Evolutionary conservation across 441 rosid species (phyloP).

Genomic region (Populus hybrid): DNA sequence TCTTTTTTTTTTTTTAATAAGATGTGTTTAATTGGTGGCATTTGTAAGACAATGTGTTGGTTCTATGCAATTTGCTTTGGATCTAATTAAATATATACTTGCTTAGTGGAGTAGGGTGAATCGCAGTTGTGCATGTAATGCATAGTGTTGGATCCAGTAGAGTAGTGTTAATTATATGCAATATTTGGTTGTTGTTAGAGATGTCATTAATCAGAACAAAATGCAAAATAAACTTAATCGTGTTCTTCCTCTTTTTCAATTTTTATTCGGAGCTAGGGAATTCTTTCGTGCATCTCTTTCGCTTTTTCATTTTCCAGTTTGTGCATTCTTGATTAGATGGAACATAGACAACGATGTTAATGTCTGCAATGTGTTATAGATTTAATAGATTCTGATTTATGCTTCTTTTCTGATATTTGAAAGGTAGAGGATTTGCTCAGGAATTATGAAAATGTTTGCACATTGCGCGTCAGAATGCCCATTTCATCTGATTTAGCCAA

Average conservation of each 20-base stretch:
- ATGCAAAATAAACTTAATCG: background rate
- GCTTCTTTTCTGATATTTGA: conserved; percentile 7
- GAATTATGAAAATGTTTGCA: conserved; percentile 84
- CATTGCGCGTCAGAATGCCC: conserved; percentile 85
- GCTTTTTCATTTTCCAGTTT: background rate
- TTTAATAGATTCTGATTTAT: background rate
- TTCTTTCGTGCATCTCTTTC: background rate
- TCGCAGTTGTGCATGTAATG: background rate
- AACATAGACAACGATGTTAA: background rate
- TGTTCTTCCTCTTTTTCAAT: too few relatives aligned
- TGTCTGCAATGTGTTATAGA: background rate
- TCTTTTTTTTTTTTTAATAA: background rate
- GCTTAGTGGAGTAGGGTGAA: background rate
- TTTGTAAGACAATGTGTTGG: background rate
- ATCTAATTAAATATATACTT: background rate
- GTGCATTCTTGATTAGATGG: background rate
- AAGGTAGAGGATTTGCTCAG: conserved; percentile 82
- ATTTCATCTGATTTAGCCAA: conserved; percentile 74
- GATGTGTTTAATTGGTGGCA: conserved; percentile 6
- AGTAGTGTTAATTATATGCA: background rate
- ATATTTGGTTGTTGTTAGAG: background rate
- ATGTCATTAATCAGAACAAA: background rate
- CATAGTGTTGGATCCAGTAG: background rate
- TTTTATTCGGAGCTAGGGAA: background rate
- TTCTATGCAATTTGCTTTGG: background rate